Evolutionary conservation across 768 basidiomycete genomes (phyloP), one percentile per base, ranked within the genome.

Genomic region (Calocera viscosa): DNA sequence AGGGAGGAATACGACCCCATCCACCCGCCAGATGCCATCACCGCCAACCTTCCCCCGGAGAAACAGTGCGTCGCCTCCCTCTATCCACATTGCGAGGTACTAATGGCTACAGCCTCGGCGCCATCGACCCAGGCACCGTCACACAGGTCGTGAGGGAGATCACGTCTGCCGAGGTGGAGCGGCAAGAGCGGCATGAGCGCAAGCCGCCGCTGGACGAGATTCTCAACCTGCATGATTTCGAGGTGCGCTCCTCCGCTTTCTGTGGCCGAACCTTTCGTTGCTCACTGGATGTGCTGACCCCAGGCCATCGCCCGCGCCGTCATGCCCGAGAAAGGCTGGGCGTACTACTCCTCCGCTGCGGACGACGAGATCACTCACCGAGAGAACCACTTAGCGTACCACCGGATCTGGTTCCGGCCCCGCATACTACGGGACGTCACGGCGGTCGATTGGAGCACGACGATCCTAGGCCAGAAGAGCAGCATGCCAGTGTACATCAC

Each of bases 311-410:
- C 92, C 10, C 88, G 83, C 75, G 80, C 80, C 71, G 87, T 90
- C 12, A 86, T 98, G 80, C 78, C 86, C 1, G 86, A 88, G 35
- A 91, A 91, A 74, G 91, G 91, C 0, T 97, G 94, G 94, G 94
- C 94, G 3, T 94, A 94, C 75, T 94, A 97, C 73, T 92, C 90
- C 0, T 94, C 91, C n/a, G 94, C 93, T 19, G 87, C 95, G 7
- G 95, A 97, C 74, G 94, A 97, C 71, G 93, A 96, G 76, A 91
- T 94, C 49, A 94, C 92, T 33, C 79, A 83, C 68, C 82, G 93
- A 63, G 93, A 95, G 76, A 96, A 96, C 72, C 91, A 91, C 69
- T 82, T 86, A 64, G 94, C 94, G 1, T 98, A 88, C 73, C 94
- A 97, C 71, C 82, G 94, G 22, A 76, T 95, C 71, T 96, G 93